Conservation (phyloP, 179 eudicot genomes). For the Patellifolia procumbens region DNA sequence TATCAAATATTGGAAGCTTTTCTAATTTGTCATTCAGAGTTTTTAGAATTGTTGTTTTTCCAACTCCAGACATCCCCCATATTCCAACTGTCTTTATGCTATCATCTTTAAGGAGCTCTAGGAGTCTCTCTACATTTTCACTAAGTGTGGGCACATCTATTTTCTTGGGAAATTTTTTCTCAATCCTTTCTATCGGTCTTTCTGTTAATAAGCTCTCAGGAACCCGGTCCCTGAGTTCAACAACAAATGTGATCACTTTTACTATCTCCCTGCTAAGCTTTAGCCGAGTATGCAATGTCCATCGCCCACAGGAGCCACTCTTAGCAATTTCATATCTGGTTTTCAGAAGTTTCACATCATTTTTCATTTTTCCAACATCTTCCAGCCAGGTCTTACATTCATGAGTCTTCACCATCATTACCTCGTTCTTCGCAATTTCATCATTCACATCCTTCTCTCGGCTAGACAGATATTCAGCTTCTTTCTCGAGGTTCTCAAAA, state of each 20-base stretch:
- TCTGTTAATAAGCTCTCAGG: conserved; percentile 11
- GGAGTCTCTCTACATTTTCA: conserved; percentile 25
- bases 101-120: conserved; percentile 24
- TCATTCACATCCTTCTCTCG: conserved; percentile 18
- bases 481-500: conserved; percentile 19
- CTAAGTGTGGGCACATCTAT: conserved; percentile 23
- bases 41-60: conserved; percentile 33
- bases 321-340: conserved; percentile 12
- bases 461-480: conserved; percentile 17
- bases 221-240: conserved; percentile 11
- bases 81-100: conserved; percentile 29
- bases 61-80: conserved; percentile 36
- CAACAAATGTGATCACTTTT: conserved; percentile 18
- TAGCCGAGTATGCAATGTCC: conserved; percentile 19
- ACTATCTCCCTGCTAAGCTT: conserved; percentile 26
- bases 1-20: conserved; percentile 25
- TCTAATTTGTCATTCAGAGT: conserved; percentile 22
- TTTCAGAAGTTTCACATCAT: neutral
- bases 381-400: conserved; percentile 31
- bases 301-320: conserved; percentile 14
- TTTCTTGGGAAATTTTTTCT: conserved; percentile 24
- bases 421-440: conserved; percentile 9
- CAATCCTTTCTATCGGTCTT: neutral
- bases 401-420: conserved; percentile 12
- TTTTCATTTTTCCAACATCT: conserved; percentile 10